Base-by-base conservation (phyloP, 1,139 yeast species). In the Arxiozyma slooffiae region DNA sequence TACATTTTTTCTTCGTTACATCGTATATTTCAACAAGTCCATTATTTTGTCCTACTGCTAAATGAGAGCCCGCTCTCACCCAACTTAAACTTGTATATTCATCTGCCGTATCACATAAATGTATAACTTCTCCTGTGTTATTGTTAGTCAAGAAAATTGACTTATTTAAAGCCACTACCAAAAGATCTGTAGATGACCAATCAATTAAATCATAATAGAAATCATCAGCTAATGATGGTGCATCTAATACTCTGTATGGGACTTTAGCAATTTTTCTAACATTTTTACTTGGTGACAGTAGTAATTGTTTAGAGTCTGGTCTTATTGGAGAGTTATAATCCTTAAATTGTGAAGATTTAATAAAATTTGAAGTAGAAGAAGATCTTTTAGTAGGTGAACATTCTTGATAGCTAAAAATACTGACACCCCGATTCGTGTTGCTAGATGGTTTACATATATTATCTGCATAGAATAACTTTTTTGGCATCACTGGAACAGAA, bases 21-120 rank as follows among this genome's bases (percentile, higher is more conserved):
- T 94, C 98, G 95, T 97, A 92, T 23, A 92, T 88, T 63, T 90
- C 96, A 5, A 92, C 97, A 42, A 83, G 66, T 0, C 98, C 98
- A 47, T 80, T 76, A 52, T 79, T 77, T 1, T 97, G 88, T 3
- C 99, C 99, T 14, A 92, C 81, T 0, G 98, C 97, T 45, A 92
- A 66, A 71, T 92, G 97, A 20, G 95, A 83, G 37, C 97, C 94
- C n/a, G 86, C 80, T 61, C 83, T 95, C 50, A 92, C 87, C 99
- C 99, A 92, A 53, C 86, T 82, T 36, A 92, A 71, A 61, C 96
- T 84, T 8, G 97, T 66, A 47, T 57, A 66, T 45, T 64, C 67
- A 43, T 59, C 57, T 38, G 61, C 64, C 9, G 67, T 62, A 44
- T 62, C 66, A 60, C 96, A 86, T 48, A 94, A 73, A 58, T 92